Evolutionary conservation across 345 rosid species (phyloP).

Genomic region (Excoecaria agallocha): DNA sequence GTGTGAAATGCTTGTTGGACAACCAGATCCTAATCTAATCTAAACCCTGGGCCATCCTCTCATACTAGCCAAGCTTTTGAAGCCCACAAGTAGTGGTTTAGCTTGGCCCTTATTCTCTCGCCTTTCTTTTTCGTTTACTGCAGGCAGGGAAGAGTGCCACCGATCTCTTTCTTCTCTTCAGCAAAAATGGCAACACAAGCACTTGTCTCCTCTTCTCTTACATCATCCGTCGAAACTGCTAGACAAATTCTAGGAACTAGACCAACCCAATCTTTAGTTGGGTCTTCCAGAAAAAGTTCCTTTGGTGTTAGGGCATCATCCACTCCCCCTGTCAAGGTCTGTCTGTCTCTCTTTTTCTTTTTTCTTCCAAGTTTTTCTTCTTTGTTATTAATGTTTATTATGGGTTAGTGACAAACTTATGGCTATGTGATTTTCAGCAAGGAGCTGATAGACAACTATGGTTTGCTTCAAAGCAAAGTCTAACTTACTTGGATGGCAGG

Average conservation of each 20-base stretch:
- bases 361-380: background rate
- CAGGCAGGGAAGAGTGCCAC: too few relatives aligned
- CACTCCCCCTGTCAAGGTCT: conserved; percentile 93
- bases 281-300: conserved; percentile 52
- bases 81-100: conserved; percentile 29
- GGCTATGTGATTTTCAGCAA: conserved; percentile 45
- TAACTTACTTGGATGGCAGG: conserved; percentile 97
- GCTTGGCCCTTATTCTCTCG: conserved; percentile 19
- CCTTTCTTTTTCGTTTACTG: conserved; percentile 12
- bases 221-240: conserved; percentile 70
- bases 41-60: conserved; percentile 23
- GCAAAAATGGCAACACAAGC: conserved; percentile 85
- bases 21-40: conserved; percentile 65
- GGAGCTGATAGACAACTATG: conserved; percentile 84
- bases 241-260: conserved; percentile 65
- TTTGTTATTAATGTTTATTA: background rate
- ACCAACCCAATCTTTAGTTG: conserved; percentile 34
- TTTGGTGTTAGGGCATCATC: conserved; percentile 75
- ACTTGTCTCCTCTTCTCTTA: conserved; percentile 77
- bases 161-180: background rate
- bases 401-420: too few relatives aligned
- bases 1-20: conserved; percentile 64
- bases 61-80: conserved; percentile 24
- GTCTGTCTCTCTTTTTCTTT: conserved; percentile 26
- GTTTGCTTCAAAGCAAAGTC: conserved; percentile 94